phyloP scores from a whole-genome alignment of 2,329 filamentous ascomycete species.

The Myotisia sp. region DNA sequence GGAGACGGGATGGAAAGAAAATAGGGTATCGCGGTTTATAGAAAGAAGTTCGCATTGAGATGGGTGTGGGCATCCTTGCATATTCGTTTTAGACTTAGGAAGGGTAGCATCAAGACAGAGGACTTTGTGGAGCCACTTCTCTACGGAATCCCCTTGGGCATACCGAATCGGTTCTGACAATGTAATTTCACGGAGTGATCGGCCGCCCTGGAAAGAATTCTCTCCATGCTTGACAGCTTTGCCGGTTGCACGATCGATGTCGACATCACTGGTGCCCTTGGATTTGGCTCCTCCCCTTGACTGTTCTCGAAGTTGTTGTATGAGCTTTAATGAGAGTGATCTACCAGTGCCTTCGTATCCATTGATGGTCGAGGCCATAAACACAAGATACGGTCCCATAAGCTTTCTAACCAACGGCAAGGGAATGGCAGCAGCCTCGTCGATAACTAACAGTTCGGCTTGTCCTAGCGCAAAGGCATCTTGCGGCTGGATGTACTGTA shows the following conservation, averaged over 20 bases:
- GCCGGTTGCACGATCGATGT: conserved; percentile 68
- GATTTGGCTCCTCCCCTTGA: conserved; percentile 51
- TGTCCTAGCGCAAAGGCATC: conserved; percentile 91
- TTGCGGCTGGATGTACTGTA: conserved; percentile 95
- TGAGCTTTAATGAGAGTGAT: conserved; percentile 87
- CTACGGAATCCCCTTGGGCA: conserved; percentile 73
- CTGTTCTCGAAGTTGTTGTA: conserved; percentile 91
- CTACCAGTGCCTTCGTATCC: conserved; percentile 95
- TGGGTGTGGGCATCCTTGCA: conserved; percentile 75
- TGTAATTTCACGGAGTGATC: conserved; percentile 80
- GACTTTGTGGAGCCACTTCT: conserved; percentile 90
- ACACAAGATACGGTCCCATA: conserved; percentile 92
- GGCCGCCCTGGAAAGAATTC: conserved; percentile 46
- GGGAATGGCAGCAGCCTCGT: conserved; percentile 93
- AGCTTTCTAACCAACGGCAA: conserved; percentile 82
- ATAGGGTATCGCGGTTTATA: conserved; percentile 92
- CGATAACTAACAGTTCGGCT: conserved; percentile 87
- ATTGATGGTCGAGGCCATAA: conserved; percentile 99
- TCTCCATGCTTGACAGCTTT: conserved; percentile 52
- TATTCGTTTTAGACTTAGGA: conserved; percentile 57
- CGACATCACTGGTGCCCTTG: conserved; percentile 42
- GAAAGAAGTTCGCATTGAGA: conserved; percentile 80
- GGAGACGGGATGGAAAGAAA: conserved; percentile 93
- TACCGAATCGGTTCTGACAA: conserved; percentile 91
- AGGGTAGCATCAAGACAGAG: conserved; percentile 88